A percentile compares a stretch with the other conserved stretches of the same genome.
phyloP scores from a whole-genome alignment of 139 green algal genomes.

The Ettlia oleoabundans region DNA sequence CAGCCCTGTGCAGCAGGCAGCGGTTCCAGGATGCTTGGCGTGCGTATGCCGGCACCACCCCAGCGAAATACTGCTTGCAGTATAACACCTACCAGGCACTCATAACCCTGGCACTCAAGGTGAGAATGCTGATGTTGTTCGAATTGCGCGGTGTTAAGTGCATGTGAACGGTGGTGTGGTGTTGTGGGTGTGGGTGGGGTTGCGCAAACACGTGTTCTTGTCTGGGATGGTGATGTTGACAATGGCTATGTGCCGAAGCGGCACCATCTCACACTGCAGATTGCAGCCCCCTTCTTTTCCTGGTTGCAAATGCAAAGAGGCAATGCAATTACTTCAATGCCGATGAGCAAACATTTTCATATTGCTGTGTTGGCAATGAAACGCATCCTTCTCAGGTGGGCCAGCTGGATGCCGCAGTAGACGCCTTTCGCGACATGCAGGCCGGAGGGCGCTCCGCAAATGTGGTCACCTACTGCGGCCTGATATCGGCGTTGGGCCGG shows the following conservation, averaged over 20 bases:
- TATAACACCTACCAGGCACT: conserved; percentile 55
- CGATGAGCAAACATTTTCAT: no score
- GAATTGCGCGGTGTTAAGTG: no score
- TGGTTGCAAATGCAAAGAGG: no score
- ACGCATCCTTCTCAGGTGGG: conserved; percentile 38
- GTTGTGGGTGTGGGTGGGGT: no score
- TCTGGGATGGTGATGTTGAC: no score
- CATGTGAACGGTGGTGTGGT: no score
- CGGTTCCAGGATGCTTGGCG: conserved; percentile 27
- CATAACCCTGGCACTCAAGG: conserved; percentile 43
- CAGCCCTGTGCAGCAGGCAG: conserved; percentile 14
- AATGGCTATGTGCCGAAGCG: no score
- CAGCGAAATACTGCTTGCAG: neutral
- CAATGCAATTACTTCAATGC: no score
- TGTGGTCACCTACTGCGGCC: conserved; percentile 52
- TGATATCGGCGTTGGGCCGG: conserved; percentile 62
- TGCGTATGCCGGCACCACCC: conserved; percentile 10
- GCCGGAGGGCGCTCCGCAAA: conserved; percentile 40
- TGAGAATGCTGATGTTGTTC: neutral
- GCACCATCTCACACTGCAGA: no score
- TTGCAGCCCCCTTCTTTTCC: no score
- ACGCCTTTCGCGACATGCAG: conserved; percentile 52
- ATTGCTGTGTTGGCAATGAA: neutral
- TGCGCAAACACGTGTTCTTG: no score
- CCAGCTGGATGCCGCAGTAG: conserved; percentile 42